A percentile compares a stretch with the other conserved stretches of the same genome.
Evolutionary conservation across 306 rosid genomes (phyloP).

Genomic region (Betula pendula): DNA sequence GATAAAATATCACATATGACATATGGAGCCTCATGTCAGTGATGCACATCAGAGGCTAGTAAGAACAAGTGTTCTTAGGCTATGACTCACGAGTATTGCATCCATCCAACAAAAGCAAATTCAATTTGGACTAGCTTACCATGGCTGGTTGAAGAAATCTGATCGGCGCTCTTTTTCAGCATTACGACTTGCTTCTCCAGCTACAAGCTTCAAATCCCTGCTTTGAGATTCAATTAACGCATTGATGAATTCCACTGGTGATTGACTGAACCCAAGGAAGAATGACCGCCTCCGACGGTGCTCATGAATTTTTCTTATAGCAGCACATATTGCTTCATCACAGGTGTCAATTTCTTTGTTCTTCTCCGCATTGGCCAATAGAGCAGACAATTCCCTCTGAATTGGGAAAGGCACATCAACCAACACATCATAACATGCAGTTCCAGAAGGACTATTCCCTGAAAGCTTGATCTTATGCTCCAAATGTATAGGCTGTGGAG

Average conservation of each 20-base stretch:
- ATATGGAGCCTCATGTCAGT: not conserved
- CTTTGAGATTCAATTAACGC: constrained; percentile 94
- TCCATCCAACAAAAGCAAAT: not conserved
- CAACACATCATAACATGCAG: constrained; percentile 91
- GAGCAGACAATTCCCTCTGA: constrained; percentile 83
- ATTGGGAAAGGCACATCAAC: constrained; percentile 96
- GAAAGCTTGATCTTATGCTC: constrained; percentile 94
- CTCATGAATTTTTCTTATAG: constrained; percentile 91
- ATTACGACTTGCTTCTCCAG: constrained; percentile 92
- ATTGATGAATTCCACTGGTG: constrained; percentile 91
- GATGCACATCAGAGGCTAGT: not conserved
- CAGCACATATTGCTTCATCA: constrained; percentile 84
- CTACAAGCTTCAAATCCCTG: constrained; percentile 81
- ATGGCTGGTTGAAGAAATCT: constrained; percentile 93
- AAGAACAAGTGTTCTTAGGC: not conserved
- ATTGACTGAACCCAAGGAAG: constrained; percentile 97
- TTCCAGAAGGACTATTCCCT: constrained; percentile 82
- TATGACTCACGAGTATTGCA: not conserved
- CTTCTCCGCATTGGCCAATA: constrained; percentile 91
- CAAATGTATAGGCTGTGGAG: constrained; percentile 86
- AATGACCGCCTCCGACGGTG: constrained; percentile 92
- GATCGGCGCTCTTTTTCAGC: constrained; percentile 86
- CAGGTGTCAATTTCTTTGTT: constrained; percentile 91
- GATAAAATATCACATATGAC: not conserved
- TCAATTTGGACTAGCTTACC: constrained; percentile 48